Evolutionary conservation across 2,329 filamentous ascomycete species (phyloP).

Genomic region (Xylariomycetidae sp.): DNA sequence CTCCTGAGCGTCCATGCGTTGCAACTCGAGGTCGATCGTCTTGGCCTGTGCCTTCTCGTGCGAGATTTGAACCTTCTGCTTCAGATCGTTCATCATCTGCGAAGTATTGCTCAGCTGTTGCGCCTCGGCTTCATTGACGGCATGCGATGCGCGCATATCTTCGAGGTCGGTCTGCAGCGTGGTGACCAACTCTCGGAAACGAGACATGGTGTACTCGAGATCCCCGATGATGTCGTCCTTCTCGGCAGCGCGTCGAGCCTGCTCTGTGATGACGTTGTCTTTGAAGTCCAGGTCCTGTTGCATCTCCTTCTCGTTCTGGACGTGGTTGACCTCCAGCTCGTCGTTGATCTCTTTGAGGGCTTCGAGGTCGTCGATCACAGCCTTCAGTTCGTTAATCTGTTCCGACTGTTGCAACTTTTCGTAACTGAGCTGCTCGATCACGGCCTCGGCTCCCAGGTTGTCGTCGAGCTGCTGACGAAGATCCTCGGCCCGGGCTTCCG

Average conservation of each 20-base stretch:
- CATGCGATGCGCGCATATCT: slow-evolving; percentile 86
- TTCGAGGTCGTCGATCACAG: slow-evolving; percentile 80
- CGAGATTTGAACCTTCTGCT: slow-evolving; percentile 86
- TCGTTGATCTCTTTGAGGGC: slow-evolving; percentile 88
- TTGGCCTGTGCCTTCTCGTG: slow-evolving; percentile 90
- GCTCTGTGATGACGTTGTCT: slow-evolving; percentile 78
- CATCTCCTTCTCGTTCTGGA: slow-evolving; percentile 89
- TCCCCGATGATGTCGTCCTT: slow-evolving; percentile 80
- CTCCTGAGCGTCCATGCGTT: slow-evolving; percentile 82
- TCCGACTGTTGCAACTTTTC: slow-evolving; percentile 80
- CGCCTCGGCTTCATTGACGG: slow-evolving; percentile 87
- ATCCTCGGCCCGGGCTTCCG: slow-evolving; percentile 74
- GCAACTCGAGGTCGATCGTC: slow-evolving; percentile 85
- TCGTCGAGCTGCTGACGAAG: slow-evolving; percentile 87
- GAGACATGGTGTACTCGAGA: slow-evolving; percentile 80
- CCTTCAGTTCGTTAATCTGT: slow-evolving; percentile 75
- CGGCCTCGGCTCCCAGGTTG: slow-evolving; percentile 80
- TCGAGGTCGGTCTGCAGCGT: slow-evolving; percentile 81
- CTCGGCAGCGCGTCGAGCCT: slow-evolving; percentile 63
- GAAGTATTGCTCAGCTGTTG: slow-evolving; percentile 85
- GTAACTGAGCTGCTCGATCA: slow-evolving; percentile 87
- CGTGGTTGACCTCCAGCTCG: slow-evolving; percentile 87
- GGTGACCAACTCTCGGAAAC: slow-evolving; percentile 84
- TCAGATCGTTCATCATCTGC: slow-evolving; percentile 92
- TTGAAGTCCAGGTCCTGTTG: slow-evolving; percentile 90